Base-by-base conservation (phyloP, 179 eudicot genomes). In the Monotropa hypopitys region DNA sequence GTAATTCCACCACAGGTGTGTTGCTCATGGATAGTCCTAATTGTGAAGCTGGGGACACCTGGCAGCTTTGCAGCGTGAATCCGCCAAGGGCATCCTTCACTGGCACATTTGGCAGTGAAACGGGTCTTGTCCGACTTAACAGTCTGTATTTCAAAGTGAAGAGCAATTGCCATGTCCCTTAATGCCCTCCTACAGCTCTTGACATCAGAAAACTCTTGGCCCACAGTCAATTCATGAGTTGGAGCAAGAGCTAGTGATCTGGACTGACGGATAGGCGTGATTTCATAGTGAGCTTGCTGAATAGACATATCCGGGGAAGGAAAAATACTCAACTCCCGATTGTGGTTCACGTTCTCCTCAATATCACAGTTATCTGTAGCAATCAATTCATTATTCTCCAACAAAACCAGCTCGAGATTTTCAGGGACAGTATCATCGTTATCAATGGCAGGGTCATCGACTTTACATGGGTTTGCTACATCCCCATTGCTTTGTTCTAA, bases 61-160 rank as follows among this genome's bases (percentile, higher is more conserved):
- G 92, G 86, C 71, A 86, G 87, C 83, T 90, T 92, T 69, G 97
- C 95, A 59, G 89, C 91, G 80, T 92, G 97, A 45, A 90, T 82
- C 71, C 95, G 87, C 97, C 97, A 90, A 3, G 95, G 93, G 79
- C 95, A 90, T 13, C 93, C 93, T n/a, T 90, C 91, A 83, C 84
- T 89, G 7, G 97, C 89, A 80, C 97, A 91, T 78, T 89, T 88
- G 50, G 94, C 97, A 75, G 92, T 91, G 77, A 91, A 91, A 61
- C 97, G 97, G 71, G 90, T 88, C 69, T 90, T 89, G 63, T 91
- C 97, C 28, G 97, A 91, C 78, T 91, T 91, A 66, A 91, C 88
- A 47, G 92, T 91, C 66, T 89, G 91, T 47, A 91, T 88, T 80
- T 91, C 97, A 85, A 91, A 91, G 69, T 91, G 94, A 74, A 84